phyloP scores from a whole-genome alignment of 2,329 filamentous ascomycete species.

The Aureobasidium namibiae region DNA sequence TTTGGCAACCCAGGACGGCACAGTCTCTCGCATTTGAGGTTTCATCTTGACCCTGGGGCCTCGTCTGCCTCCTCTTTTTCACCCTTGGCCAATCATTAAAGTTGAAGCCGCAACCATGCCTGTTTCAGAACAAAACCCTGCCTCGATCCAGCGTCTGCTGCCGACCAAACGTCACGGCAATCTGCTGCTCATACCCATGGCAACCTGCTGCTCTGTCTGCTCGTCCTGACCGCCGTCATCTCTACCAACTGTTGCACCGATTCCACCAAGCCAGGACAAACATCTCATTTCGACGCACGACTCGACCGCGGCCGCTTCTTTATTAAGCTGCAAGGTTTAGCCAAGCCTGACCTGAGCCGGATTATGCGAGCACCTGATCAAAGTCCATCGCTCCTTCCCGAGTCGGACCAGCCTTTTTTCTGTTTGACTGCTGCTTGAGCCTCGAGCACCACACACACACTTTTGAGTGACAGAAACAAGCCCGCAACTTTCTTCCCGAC shows the following conservation, averaged over 20 bases:
- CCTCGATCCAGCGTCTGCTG: neutral
- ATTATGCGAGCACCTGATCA: conserved; percentile 1
- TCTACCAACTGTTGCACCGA: neutral
- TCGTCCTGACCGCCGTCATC: neutral
- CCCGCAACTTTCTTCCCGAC: neutral
- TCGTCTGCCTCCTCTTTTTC: neutral
- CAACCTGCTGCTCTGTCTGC: neutral
- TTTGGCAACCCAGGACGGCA: neutral
- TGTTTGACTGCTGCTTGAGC: too few species aligned
- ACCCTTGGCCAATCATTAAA: conserved; percentile 1
- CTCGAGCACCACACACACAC: neutral
- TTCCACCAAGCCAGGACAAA: neutral
- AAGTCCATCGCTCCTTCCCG: conserved; percentile 2
- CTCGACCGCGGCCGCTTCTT: neutral
- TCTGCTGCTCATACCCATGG: neutral
- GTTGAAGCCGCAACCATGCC: neutral
- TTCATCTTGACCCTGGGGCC: neutral
- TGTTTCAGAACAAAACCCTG: neutral
- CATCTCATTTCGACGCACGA: neutral
- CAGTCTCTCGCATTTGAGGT: neutral
- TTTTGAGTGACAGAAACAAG: neutral
- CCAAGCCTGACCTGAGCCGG: neutral
- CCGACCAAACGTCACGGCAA: conserved; percentile 4
- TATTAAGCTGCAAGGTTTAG: neutral
- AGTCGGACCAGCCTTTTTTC: neutral